Evolutionary conservation across 192 early-diverging fungal species (phyloP), one percentile per base, ranked within the genome.

Genomic region (Piromyces finnis): DNA sequence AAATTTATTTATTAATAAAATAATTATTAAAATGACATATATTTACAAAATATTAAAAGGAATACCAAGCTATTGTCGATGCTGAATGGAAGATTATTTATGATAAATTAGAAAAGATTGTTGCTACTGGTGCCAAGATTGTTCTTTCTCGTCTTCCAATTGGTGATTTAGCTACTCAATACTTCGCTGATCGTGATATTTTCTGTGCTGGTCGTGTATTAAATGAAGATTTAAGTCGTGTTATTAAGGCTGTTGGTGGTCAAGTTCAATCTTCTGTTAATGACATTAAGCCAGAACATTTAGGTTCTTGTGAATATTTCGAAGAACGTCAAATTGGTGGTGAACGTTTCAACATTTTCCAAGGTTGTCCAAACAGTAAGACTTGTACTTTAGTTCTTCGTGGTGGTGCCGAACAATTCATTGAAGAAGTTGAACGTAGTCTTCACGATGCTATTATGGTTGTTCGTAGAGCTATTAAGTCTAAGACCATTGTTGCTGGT

Each of bases 361-460:
- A 92, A 83, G 97, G 96, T 11, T 99, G 97, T 86, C 88, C 95
- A 29, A 88, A 92, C 83, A 94, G 96, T 78, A 94, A 94, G 84
- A 98, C 97, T 0, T 98, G 96, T 88, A 99, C 97, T 1, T 89
- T 99, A 32, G 89, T 99, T 39, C 87, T 99, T 30, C 91, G 97
- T 80, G 97, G 97, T 82, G 97, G 97, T 80, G 97, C 97, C 28
- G 97, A 99, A 85, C 97, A 99, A 87, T 99, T 99, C 82, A 99
- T 99, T 86, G 96, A 96, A 82, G 97, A 99, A 84, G 96, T 99
- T 14, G 96, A 98, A 88, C 89, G 97, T 81, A 93, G 91, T 83
- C 87, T 99, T 86, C 97, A 99, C 87, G 97, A 99, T 87, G 96
- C 97, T 35, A 99, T 99, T 84, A 99, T 99, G 97, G 95, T 99